Percentiles rank a stretch among this genome's conserved stretches.
Conservation (phyloP, 129 eudicot genomes). For the Cynara cardunculus region DNA sequence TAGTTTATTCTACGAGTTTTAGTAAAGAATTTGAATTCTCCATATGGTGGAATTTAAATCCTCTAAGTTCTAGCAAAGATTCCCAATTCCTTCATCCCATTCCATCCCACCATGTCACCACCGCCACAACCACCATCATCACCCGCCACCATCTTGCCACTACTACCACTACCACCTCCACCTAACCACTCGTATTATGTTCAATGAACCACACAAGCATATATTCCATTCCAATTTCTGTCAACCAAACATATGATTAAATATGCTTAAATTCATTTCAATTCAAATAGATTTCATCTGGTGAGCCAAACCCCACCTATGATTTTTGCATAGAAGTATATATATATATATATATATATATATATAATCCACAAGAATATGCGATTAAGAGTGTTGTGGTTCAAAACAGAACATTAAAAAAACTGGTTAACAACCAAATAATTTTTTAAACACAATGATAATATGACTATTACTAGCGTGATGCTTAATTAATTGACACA, state of each 20-base stretch:
- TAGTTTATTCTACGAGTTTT: no score
- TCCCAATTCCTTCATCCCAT: background rate
- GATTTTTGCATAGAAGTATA: background rate
- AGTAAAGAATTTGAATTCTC: no score
- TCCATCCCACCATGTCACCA: background rate
- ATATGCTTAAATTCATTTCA: no score
- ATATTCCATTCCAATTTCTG: no score
- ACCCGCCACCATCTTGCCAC: background rate
- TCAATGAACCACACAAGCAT: background rate
- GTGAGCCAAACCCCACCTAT: background rate
- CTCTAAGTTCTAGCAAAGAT: background rate
- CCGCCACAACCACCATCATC: background rate
- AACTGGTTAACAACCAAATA: background rate
- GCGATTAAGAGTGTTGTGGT: background rate
- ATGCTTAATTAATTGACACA: slow-evolving; percentile 23
- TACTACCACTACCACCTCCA: no score
- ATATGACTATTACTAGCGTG: slow-evolving; percentile 35
- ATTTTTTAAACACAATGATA: slow-evolving; percentile 13
- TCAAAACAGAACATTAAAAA: background rate
- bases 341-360: no score
- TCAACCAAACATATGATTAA: background rate
- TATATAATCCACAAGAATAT: background rate
- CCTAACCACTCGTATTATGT: no score
- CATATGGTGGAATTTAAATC: no score
- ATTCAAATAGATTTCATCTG: no score